These are phyloP conservation scores for Ceriops decandra DNA, from an alignment of 345 rosid genomes.

Conservation along the genomic window DNA sequence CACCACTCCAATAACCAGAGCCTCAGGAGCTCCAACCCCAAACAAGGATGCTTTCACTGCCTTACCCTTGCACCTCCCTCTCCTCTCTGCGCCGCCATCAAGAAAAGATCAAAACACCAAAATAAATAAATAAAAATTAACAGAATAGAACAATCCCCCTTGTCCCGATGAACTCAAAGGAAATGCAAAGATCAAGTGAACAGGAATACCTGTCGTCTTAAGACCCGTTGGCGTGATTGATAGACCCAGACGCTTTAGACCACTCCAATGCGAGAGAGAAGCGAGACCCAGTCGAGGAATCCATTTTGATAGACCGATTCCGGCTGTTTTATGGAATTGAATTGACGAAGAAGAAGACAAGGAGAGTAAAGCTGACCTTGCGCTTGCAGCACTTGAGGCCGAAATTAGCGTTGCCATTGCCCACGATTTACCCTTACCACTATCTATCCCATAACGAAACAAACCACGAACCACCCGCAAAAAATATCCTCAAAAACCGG, in stretches of 20 bases:
- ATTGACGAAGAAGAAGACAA: slow-evolving; percentile 19
- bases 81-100: slow-evolving; percentile 49
- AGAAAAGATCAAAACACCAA: not conserved
- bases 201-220: slow-evolving; percentile 39
- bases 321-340: slow-evolving; percentile 31
- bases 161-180: not conserved
- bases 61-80: slow-evolving; percentile 38
- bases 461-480: no score
- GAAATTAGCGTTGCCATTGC: slow-evolving; percentile 47
- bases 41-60: slow-evolving; percentile 71
- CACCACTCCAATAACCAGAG: slow-evolving; percentile 94
- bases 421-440: no score
- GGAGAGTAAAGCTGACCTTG: slow-evolving; percentile 27
- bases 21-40: slow-evolving; percentile 99
- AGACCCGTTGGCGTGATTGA: slow-evolving; percentile 45
- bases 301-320: slow-evolving; percentile 28
- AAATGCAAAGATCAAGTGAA: slow-evolving; percentile 5
- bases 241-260: slow-evolving; percentile 66
- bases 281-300: slow-evolving; percentile 38
- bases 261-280: slow-evolving; percentile 57
- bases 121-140: not conserved
- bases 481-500: no score
- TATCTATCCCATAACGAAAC: no score
- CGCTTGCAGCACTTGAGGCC: slow-evolving; percentile 29
- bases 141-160: no score